Percentiles rank a stretch among this genome's conserved stretches.
These are phyloP conservation scores for Combretum micranthum DNA, from an alignment of 345 rosid species.

Conservation along the genomic window DNA sequence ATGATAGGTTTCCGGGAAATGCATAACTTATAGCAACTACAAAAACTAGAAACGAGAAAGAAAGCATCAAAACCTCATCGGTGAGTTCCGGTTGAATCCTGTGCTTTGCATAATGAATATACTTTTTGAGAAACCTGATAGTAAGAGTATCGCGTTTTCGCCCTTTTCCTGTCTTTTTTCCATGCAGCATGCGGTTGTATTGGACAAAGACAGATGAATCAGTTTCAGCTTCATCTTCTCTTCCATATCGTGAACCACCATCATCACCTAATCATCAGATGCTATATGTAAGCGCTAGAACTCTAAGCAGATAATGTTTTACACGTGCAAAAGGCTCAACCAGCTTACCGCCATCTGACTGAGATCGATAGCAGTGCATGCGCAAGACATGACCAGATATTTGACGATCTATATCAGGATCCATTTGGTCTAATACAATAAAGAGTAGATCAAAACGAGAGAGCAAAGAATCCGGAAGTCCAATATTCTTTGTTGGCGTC, in stretches of 20 bases:
- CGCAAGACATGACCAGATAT: constrained; percentile 95
- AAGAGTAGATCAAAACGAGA: constrained; percentile 96
- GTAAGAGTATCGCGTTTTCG: constrained; percentile 74
- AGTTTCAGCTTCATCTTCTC: constrained; percentile 72
- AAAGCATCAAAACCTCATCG: constrained; percentile 57
- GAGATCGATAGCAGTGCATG: constrained; percentile 84
- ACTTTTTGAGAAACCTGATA: constrained; percentile 84
- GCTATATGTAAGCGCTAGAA: constrained; percentile 13
- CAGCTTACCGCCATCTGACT: constrained; percentile 62
- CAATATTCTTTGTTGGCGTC: constrained; percentile 98
- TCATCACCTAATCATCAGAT: constrained; percentile 45
- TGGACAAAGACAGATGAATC: constrained; percentile 84
- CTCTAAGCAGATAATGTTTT: constrained; percentile 6
- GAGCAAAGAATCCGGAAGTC: constrained; percentile 98
- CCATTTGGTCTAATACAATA: constrained; percentile 99
- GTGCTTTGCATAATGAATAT: constrained; percentile 95
- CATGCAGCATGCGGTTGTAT: constrained; percentile 87
- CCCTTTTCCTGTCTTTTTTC: constrained; percentile 61
- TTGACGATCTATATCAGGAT: constrained; percentile 77
- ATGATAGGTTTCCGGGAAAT: too few relatives aligned
- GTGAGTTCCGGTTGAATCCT: constrained; percentile 89
- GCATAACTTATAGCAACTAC: too few relatives aligned
- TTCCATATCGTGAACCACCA: constrained; percentile 55
- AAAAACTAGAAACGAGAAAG: not conserved
- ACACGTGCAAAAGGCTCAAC: constrained; percentile 6